Conservation (phyloP, 441 rosid species). For the Pelargonium citronellum region DNA sequence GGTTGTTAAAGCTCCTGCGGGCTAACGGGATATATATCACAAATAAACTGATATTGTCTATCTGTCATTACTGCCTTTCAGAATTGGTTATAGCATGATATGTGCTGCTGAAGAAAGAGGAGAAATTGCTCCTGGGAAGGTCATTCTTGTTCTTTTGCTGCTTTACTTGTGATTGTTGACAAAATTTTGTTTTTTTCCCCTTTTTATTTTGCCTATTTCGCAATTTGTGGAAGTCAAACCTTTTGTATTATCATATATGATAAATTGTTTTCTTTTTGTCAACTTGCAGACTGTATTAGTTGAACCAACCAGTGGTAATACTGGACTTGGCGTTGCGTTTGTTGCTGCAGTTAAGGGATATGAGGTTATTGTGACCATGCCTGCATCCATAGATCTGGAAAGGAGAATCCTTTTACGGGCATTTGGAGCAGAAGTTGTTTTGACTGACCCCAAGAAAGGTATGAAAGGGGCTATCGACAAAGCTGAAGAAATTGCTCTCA, state of each 20-base stretch:
- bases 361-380: conserved; percentile 76
- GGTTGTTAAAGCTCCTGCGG: neutral
- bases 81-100: conserved; percentile 81
- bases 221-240: neutral
- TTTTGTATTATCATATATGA: neutral
- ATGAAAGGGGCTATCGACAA: conserved; percentile 77
- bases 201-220: neutral
- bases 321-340: conserved; percentile 80
- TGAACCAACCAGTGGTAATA: conserved; percentile 83
- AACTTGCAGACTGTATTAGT: conserved; percentile 55
- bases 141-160: conserved; percentile 22
- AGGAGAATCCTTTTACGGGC: conserved; percentile 79
- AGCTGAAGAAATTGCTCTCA: conserved; percentile 68
- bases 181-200: neutral
- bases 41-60: conserved; percentile 10
- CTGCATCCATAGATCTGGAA: conserved; percentile 72
- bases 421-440: conserved; percentile 74
- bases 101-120: conserved; percentile 78
- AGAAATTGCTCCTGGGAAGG: conserved; percentile 74
- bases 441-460: conserved; percentile 78
- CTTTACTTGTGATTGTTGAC: neutral
- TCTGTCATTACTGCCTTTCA: conserved; percentile 27
- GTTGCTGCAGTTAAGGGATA: conserved; percentile 83
- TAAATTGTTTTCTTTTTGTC: conserved; percentile 9
- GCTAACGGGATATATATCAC: neutral